Conservation (phyloP, 2,329 filamentous ascomycete species). For the Chaetomium globosum region DNA sequence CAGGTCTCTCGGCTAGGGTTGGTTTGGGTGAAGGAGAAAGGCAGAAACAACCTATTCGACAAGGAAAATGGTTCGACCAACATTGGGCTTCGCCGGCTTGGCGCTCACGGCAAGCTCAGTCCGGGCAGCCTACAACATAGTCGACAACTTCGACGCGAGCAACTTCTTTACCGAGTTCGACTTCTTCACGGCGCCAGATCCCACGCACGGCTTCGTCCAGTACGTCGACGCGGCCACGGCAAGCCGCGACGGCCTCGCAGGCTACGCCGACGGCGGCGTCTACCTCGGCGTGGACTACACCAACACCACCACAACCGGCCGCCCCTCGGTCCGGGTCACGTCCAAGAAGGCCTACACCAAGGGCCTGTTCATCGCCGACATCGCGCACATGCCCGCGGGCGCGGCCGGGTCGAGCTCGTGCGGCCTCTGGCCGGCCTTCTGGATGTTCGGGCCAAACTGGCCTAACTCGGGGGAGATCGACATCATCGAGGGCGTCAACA, state of each 20-base stretch:
- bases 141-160: conserved; percentile 52
- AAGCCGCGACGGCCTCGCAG: conserved; percentile 59
- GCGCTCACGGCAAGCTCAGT: conserved; percentile 11
- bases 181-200: conserved; percentile 63
- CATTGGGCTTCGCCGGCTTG: conserved; percentile 10
- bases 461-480: conserved; percentile 74
- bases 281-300: conserved; percentile 71
- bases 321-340: conserved; percentile 69
- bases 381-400: conserved; percentile 74
- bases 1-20: neutral
- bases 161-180: conserved; percentile 62
- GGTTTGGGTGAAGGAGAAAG: neutral
- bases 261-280: conserved; percentile 56
- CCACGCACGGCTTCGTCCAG: conserved; percentile 73
- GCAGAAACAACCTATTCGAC: neutral
- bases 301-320: conserved; percentile 61
- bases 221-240: conserved; percentile 66
- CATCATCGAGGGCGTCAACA: conserved; percentile 77
- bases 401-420: conserved; percentile 49
- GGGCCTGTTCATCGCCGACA: conserved; percentile 72
- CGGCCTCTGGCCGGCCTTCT: conserved; percentile 77
- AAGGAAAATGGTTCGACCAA: conserved; percentile 18
- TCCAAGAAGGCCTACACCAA: conserved; percentile 68
- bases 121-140: conserved; percentile 47
- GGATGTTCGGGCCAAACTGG: conserved; percentile 70